These are phyloP conservation scores for Saraca asoca DNA, from an alignment of 331 rosid genomes.

Conservation along the genomic window DNA sequence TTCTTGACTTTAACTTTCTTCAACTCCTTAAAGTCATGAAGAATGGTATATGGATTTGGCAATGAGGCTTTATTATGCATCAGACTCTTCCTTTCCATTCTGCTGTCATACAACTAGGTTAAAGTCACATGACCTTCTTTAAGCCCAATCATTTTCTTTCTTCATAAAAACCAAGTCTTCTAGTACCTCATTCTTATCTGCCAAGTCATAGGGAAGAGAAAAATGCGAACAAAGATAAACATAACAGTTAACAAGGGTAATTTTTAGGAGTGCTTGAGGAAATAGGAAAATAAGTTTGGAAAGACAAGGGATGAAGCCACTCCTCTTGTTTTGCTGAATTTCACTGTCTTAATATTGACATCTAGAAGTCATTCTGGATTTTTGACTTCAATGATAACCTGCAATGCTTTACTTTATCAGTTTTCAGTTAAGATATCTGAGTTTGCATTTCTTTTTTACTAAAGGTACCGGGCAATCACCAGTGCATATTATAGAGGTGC, in stretches of 20 bases:
- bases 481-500: constrained; percentile 89
- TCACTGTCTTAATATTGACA: background rate
- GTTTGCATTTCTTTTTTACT: constrained; percentile 7
- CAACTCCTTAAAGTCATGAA: too few species aligned
- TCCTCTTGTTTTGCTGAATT: constrained; percentile 9
- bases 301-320: background rate
- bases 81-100: background rate
- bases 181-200: too few species aligned
- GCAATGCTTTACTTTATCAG: constrained; percentile 2
- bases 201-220: too few species aligned
- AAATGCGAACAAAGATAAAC: background rate
- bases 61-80: background rate
- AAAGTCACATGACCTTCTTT: background rate
- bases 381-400: background rate
- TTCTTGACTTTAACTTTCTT: background rate
- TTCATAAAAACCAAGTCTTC: too few species aligned
- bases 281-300: background rate
- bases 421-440: constrained; percentile 7
- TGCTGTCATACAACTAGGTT: background rate
- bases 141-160: background rate
- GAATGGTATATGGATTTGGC: background rate
- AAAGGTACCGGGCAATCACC: constrained; percentile 86
- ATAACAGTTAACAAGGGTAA: background rate
- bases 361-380: constrained; percentile 2
- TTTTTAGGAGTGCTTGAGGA: too few species aligned